Evolutionary conservation across 306 rosid genomes (phyloP).

Genomic region (Quercus cerris): DNA sequence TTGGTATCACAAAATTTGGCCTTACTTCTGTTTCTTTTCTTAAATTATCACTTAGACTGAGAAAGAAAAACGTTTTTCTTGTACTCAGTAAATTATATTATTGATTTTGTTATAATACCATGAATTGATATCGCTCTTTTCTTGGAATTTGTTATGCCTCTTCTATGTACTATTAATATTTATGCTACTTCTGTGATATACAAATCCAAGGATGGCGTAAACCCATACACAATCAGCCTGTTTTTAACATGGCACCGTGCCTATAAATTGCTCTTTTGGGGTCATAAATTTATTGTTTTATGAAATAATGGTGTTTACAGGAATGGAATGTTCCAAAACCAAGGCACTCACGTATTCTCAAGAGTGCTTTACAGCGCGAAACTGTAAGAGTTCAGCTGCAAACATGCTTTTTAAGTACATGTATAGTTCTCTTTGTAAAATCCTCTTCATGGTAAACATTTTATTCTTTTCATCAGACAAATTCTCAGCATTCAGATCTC

Average conservation of each 20-base stretch:
- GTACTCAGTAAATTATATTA: no score
- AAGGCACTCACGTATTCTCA: constrained; percentile 78
- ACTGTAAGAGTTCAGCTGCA: constrained; percentile 50
- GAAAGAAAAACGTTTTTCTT: background rate
- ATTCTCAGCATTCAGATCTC: constrained; percentile 50
- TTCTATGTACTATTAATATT: background rate
- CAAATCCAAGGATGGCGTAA: background rate
- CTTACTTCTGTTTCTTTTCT: background rate
- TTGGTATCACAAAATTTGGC: no score
- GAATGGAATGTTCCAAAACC: constrained; percentile 75
- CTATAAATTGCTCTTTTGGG: background rate
- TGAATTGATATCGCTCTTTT: background rate
- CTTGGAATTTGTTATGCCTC: background rate
- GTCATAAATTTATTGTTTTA: constrained; percentile 5
- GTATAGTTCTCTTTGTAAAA: constrained; percentile 4
- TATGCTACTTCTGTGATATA: background rate
- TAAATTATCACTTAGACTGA: background rate
- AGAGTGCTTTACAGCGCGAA: constrained; percentile 70
- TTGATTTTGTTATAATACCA: no score
- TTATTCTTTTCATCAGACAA: constrained; percentile 45
- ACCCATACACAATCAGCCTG: background rate
- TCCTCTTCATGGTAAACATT: background rate
- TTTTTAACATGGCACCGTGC: background rate
- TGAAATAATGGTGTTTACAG: constrained; percentile 37
- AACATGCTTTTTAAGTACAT: constrained; percentile 11